A percentile compares a stretch with the other conserved stretches of the same genome.
Evolutionary conservation across 78 protist species (phyloP).

Genomic region (Emiliania huxleyi): DNA sequence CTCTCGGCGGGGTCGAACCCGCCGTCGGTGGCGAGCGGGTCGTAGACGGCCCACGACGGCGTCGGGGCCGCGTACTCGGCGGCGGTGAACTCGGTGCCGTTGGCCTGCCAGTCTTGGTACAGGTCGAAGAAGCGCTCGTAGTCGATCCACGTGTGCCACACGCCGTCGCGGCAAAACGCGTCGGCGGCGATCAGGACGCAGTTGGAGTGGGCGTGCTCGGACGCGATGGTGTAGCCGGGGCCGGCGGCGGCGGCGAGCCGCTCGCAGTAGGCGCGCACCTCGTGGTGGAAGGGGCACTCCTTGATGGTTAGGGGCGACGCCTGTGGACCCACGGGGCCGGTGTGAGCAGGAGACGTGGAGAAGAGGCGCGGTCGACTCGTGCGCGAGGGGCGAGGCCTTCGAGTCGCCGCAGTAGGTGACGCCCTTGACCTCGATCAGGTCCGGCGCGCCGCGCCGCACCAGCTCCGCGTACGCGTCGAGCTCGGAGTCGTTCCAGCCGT

Average conservation of each 20-base stretch:
- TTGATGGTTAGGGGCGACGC: constrained; percentile 72
- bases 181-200: constrained; percentile 67
- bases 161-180: constrained; percentile 30
- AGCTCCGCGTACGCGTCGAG: constrained; percentile 64
- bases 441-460: constrained; percentile 72
- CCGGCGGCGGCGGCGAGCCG: background rate
- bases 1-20: constrained; percentile 63
- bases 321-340: too few relatives aligned
- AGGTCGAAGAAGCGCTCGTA: background rate
- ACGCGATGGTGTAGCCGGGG: constrained; percentile 62
- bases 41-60: constrained; percentile 72
- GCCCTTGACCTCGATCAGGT: constrained; percentile 85
- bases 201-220: constrained; percentile 84
- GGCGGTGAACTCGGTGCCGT: background rate
- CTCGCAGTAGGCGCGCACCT: constrained; percentile 46
- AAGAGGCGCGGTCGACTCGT: too few relatives aligned
- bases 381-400: background rate
- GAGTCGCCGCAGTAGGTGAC: constrained; percentile 70
- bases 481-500: constrained; percentile 61
- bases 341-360: too few relatives aligned
- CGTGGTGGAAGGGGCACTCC: constrained; percentile 78
- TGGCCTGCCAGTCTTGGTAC: background rate
- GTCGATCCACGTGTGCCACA: constrained; percentile 92
- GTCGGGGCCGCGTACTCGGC: constrained; percentile 50
- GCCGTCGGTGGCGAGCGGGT: background rate